These are phyloP conservation scores for Globisporangium takayamanum DNA, from an alignment of 352 stramenopile genomes.

Conservation along the genomic window DNA sequence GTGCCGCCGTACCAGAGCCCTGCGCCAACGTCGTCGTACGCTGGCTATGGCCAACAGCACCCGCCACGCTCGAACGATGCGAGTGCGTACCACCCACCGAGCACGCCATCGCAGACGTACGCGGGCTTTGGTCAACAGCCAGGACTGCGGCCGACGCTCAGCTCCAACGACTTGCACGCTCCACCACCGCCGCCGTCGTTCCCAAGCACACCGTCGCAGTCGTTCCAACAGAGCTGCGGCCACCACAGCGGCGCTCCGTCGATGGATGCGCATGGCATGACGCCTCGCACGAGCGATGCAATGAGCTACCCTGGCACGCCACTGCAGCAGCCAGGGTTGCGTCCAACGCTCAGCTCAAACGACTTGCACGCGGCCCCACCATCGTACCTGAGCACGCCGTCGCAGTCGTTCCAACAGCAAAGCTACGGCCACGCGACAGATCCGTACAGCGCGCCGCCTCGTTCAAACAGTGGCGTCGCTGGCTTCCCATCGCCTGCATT, in stretches of 20 bases:
- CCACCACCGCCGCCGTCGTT: constrained; percentile 9
- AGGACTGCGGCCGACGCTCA: constrained; percentile 3
- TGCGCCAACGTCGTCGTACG: too few relatives aligned
- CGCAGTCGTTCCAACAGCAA: constrained; percentile 16
- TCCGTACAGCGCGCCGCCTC: constrained; percentile 6
- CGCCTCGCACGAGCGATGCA: neutral
- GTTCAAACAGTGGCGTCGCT: constrained; percentile 2
- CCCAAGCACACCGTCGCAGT: constrained; percentile 2
- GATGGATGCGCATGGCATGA: neutral
- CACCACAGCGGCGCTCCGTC: too few relatives aligned
- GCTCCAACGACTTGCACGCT: constrained; percentile 15
- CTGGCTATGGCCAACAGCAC: too few relatives aligned
- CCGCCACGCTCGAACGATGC: constrained; percentile 11
- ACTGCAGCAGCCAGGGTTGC: neutral
- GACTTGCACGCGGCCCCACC: constrained; percentile 11
- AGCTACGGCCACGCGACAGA: constrained; percentile 6
- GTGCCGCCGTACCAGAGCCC: constrained; percentile 22
- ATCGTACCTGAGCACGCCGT: constrained; percentile 21
- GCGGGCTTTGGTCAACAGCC: constrained; percentile 3
- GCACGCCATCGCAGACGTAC: neutral
- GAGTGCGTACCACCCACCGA: constrained; percentile 2
- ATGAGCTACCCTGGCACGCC: constrained; percentile 6
- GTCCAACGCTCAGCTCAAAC: constrained; percentile 12
- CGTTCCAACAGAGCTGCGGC: neutral
- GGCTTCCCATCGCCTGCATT: constrained; percentile 7